Base-by-base conservation (phyloP, 371 early-diverging fungal genomes). In the Mycotypha africana region DNA sequence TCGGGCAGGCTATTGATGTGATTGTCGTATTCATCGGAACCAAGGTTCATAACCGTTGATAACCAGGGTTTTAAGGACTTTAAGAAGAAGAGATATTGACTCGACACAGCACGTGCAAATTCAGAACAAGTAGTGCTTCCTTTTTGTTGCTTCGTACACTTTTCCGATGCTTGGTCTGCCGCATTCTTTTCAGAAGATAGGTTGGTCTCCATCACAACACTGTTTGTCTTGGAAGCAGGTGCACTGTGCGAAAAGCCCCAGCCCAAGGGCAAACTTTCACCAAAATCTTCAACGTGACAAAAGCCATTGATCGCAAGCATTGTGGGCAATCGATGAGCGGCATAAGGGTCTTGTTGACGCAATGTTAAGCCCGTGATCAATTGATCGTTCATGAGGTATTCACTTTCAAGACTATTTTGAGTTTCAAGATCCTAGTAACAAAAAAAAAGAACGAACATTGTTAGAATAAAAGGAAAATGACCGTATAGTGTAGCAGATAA, bases 301-400 rank as follows among this genome's bases (percentile, higher is more conserved):
- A 69, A 73, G 0, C 65, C 67, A 39, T 58, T 58, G 6, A 57
- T 42, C 8, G 65, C 55, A n/a, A 73, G 55, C 45, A 73, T 60
- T 10, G 74, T 60, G n/a, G 74, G 59, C 14, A 73, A 52, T n/a
- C 62, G 50, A 17, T 65, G 62, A 14, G 65, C 67, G 9, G 62
- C 63, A 52, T 56, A 64, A 25, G 74, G 74, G 47, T 73, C 74
- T 59, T 73, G 74, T 31, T 60, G 58, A n/a, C 70, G 67, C 36
- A 56, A 24, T 7, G 55, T 44, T 5, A 72, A 45, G 4, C 59
- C 60, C 37, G 56, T 43, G 15, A 72, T 49, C 24, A 72, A 16
- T 45, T 68, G 62, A 38, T 73, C 63, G 43, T 69, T 67, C 51
- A 73, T 49, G 9, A 43, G 2, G 23, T 57, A 54, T 40, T 73